Conservation (phyloP, 1,284 basidiomycete genomes). For the Mycena sp. region DNA sequence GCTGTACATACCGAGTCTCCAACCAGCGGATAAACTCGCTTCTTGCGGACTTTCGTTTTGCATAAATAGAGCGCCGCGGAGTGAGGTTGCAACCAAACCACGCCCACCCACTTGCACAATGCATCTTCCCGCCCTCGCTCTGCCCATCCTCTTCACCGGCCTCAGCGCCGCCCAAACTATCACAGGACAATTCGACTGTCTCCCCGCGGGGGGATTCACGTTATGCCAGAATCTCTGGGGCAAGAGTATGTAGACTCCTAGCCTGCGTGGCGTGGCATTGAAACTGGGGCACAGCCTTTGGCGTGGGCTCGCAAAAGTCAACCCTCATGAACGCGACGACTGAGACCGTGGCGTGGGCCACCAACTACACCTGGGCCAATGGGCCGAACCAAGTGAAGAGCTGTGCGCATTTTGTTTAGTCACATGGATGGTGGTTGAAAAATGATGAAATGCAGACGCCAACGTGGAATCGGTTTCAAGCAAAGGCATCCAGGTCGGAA, state of each 20-base stretch:
- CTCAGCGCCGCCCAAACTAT: slow-evolving; percentile 46
- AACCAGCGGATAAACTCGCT: slow-evolving; percentile 27
- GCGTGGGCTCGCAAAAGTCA: slow-evolving; percentile 61
- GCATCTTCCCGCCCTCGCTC: slow-evolving; percentile 17
- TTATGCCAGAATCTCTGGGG: slow-evolving; percentile 73
- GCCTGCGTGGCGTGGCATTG: slow-evolving; percentile 11
- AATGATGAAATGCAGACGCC: slow-evolving; percentile 47
- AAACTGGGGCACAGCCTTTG: slow-evolving; percentile 41
- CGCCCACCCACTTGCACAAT: slow-evolving; percentile 3
- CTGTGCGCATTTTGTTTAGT: slow-evolving; percentile 49
- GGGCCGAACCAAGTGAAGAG: slow-evolving; percentile 65
- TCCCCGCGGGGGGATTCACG: slow-evolving; percentile 58
- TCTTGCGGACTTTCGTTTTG: slow-evolving; percentile 1
- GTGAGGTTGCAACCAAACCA: neutral
- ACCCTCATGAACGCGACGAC: slow-evolving; percentile 57
- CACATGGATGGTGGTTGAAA: neutral
- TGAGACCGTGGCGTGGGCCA: slow-evolving; percentile 62
- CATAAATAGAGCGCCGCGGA: slow-evolving; percentile 17
- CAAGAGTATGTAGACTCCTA: slow-evolving; percentile 45
- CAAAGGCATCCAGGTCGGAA: slow-evolving; percentile 59
- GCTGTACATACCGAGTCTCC: neutral
- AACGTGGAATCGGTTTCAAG: slow-evolving; percentile 57
- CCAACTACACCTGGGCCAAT: slow-evolving; percentile 66
- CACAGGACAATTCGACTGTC: slow-evolving; percentile 57
- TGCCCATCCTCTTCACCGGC: slow-evolving; percentile 13